These are phyloP conservation scores for Leccinum fuscescens DNA, from an alignment of 1,284 basidiomycete genomes.

Conservation along the genomic window DNA sequence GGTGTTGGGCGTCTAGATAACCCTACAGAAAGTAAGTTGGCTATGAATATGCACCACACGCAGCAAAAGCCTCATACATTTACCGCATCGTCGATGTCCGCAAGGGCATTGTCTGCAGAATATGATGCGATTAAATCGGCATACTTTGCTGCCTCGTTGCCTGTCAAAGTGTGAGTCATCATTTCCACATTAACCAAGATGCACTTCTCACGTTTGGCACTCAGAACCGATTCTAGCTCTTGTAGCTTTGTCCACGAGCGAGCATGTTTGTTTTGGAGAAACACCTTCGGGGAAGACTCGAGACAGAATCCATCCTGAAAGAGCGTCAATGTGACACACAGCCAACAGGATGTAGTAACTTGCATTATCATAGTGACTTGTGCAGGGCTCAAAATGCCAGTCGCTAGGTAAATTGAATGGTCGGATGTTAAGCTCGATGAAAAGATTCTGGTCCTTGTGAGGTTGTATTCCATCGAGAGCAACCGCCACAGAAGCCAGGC, in stretches of 20 bases:
- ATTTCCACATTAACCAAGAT: neutral
- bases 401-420: conserved; percentile 62
- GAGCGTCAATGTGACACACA: neutral
- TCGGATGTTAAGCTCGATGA: conserved; percentile 68
- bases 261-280: conserved; percentile 75
- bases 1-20: conserved; percentile 63
- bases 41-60: conserved; percentile 2
- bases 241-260: conserved; percentile 55
- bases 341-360: conserved; percentile 20
- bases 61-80: conserved; percentile 47
- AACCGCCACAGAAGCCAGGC: conserved; percentile 43
- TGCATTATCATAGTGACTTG: conserved; percentile 71
- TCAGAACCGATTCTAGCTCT: conserved; percentile 57
- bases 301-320: conserved; percentile 60
- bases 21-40: conserved; percentile 41
- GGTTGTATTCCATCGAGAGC: conserved; percentile 53
- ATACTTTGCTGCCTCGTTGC: conserved; percentile 56
- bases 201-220: conserved; percentile 55
- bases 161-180: conserved; percentile 35
- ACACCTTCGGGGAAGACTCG: conserved; percentile 67
- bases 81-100: conserved; percentile 60
- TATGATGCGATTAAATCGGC: conserved; percentile 51
- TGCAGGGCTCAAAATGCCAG: conserved; percentile 75
- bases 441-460: conserved; percentile 62
- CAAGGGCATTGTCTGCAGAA: conserved; percentile 50